phyloP scores from a whole-genome alignment of 495 filamentous ascomycete genomes.

The Baudoinia panamericana region DNA sequence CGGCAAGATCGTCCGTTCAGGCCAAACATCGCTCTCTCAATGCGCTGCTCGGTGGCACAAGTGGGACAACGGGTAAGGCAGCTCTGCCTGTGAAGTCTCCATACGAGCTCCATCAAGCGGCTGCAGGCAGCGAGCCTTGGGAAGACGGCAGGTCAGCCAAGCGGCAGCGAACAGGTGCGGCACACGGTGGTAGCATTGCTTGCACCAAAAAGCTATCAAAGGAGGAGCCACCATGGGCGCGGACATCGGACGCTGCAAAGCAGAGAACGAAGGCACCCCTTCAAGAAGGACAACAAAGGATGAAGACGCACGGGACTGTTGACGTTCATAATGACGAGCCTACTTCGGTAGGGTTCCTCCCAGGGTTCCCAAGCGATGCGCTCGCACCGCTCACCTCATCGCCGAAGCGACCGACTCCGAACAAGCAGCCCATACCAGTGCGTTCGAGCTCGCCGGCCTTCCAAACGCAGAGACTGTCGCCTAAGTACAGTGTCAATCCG shows the following conservation, averaged over 20 bases:
- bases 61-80: constrained; percentile 35
- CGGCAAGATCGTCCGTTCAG: constrained; percentile 17
- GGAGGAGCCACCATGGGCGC: constrained; percentile 16
- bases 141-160: constrained; percentile 34
- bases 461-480: constrained; percentile 7
- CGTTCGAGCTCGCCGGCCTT: constrained; percentile 16
- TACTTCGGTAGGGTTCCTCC: constrained; percentile 19
- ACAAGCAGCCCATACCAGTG: too few relatives aligned
- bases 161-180: constrained; percentile 30
- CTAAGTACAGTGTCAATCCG: not conserved
- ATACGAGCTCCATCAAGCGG: constrained; percentile 34
- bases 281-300: constrained; percentile 1
- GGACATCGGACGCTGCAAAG: constrained; percentile 15
- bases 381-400: constrained; percentile 7
- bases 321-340: constrained; percentile 22
- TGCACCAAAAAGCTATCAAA: not conserved
- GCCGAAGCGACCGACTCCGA: not conserved
- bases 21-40: constrained; percentile 42
- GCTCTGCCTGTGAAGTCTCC: constrained; percentile 34
- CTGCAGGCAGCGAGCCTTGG: constrained; percentile 19
- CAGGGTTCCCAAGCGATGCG: constrained; percentile 21
- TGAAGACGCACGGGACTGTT: constrained; percentile 13
- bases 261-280: constrained; percentile 2
- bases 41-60: constrained; percentile 44
- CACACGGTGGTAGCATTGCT: not conserved